phyloP scores from a whole-genome alignment of 805 yeast genomes.

The Yarrowia sp. region DNA sequence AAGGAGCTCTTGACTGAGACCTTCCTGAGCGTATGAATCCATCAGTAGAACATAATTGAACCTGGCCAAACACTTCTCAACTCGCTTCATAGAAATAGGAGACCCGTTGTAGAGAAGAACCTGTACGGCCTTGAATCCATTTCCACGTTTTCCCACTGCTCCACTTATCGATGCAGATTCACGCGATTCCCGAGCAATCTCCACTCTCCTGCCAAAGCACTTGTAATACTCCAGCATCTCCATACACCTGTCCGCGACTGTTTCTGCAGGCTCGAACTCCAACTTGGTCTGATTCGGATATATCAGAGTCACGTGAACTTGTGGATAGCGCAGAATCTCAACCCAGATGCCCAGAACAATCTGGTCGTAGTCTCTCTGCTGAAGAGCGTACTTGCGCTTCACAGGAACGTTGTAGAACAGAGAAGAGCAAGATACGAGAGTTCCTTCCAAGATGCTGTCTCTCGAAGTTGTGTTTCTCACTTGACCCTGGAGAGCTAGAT shows the following conservation, averaged over 20 bases:
- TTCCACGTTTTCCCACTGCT: background rate
- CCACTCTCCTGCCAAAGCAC: background rate
- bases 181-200: background rate
- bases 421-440: background rate
- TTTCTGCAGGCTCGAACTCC: background rate
- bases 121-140: background rate
- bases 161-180: background rate
- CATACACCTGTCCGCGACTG: background rate
- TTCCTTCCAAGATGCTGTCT: background rate
- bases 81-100: background rate
- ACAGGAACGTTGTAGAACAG: constrained; percentile 15
- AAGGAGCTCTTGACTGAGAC: background rate
- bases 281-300: background rate
- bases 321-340: background rate
- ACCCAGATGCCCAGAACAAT: background rate
- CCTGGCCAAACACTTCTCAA: background rate
- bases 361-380: constrained; percentile 2
- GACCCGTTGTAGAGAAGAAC: background rate
- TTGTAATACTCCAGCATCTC: constrained; percentile 11
- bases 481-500: background rate
- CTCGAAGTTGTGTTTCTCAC: background rate
- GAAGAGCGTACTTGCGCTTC: constrained; percentile 20
- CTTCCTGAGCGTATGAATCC: background rate
- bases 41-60: background rate
- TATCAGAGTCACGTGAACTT: background rate